These are phyloP conservation scores for Elongisporangium prolatum DNA, from an alignment of 352 stramenopile species.

Conservation along the genomic window DNA sequence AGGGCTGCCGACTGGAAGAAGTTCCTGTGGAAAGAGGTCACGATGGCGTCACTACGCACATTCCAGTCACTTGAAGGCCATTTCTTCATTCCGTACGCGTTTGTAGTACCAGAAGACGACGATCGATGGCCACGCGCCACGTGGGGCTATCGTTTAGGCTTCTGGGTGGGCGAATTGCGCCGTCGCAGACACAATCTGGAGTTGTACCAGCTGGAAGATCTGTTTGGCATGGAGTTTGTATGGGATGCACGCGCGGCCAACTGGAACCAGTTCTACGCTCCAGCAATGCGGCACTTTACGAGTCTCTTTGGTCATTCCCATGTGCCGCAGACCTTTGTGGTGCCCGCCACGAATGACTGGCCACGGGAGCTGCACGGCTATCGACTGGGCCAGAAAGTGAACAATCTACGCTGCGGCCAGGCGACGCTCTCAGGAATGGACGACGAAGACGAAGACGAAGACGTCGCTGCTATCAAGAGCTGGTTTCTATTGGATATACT, in stretches of 20 bases:
- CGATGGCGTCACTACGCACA: constrained; percentile 19
- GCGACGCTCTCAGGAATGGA: constrained; percentile 4
- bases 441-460: constrained; percentile 16
- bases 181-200: constrained; percentile 19
- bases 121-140: constrained; percentile 21
- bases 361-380: constrained; percentile 22
- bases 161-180: constrained; percentile 32
- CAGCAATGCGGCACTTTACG: constrained; percentile 24
- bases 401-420: constrained; percentile 30
- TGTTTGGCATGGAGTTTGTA: constrained; percentile 23
- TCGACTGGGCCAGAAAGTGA: constrained; percentile 39
- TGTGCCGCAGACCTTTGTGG: constrained; percentile 35
- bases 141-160: constrained; percentile 38
- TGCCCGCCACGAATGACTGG: constrained; percentile 26
- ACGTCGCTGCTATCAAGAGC: constrained; percentile 41
- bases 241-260: constrained; percentile 26
- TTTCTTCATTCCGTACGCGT: constrained; percentile 28
- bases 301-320: constrained; percentile 20
- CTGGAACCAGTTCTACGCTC: constrained; percentile 36
- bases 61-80: constrained; percentile 19
- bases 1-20: constrained; percentile 26
- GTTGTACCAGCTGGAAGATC: constrained; percentile 28
- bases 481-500: constrained; percentile 38
- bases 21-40: constrained; percentile 28
- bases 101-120: constrained; percentile 20